A percentile compares a stretch with the other conserved stretches of the same genome.
phyloP scores from a whole-genome alignment of 2,329 filamentous ascomycete species.

The Fusarium temperatum region DNA sequence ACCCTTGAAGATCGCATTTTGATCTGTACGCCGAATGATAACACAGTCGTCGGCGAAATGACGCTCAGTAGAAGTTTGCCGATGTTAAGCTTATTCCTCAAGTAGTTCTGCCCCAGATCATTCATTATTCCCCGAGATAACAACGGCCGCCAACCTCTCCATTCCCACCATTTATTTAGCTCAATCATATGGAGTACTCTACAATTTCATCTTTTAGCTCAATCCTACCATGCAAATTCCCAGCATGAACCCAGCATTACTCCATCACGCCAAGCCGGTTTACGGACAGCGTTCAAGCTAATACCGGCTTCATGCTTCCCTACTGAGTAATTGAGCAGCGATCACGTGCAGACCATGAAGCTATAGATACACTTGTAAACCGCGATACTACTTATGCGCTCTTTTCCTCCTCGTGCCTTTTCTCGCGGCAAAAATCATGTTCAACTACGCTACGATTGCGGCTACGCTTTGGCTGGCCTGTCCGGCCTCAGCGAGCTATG shows the following conservation, averaged over 20 bases:
- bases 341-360: slow-evolving; percentile 19
- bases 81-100: background rate
- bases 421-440: background rate
- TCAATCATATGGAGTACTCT: no score
- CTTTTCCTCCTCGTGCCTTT: background rate
- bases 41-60: background rate
- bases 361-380: slow-evolving; percentile 15
- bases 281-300: background rate
- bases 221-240: background rate
- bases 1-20: background rate
- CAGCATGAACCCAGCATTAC: background rate
- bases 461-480: slow-evolving; percentile 20
- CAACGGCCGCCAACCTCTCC: background rate
- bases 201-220: background rate
- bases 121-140: background rate
- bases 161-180: background rate
- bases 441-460: slow-evolving; percentile 8
- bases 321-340: slow-evolving; percentile 23
- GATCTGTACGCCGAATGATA: background rate
- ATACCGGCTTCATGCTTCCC: slow-evolving; percentile 13
- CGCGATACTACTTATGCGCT: background rate
- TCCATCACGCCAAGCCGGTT: background rate
- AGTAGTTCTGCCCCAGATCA: background rate
- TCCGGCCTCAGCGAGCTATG: slow-evolving; percentile 49
- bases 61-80: background rate